Conservation (phyloP, 345 rosid genomes). For the Cardamine chenopodiifolia region DNA sequence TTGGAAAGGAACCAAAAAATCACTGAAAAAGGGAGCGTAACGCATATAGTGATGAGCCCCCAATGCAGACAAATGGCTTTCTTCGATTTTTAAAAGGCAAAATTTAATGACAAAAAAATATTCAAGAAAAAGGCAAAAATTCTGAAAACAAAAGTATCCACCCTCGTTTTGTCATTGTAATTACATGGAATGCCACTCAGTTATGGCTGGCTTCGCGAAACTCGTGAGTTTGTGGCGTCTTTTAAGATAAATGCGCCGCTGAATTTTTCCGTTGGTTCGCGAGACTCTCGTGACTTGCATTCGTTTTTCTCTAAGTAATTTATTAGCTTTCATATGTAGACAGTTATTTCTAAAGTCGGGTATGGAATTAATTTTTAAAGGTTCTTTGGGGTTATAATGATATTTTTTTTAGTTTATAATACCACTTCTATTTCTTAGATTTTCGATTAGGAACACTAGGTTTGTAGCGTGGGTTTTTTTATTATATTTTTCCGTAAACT, state of each 20-base stretch:
- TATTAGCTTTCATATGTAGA: slow-evolving; percentile 9
- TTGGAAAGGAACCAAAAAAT: not conserved
- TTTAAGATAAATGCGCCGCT: slow-evolving; percentile 35
- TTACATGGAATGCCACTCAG: slow-evolving; percentile 21
- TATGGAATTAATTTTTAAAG: not conserved
- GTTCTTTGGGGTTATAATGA: not conserved
- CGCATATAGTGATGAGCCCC: slow-evolving; percentile 28
- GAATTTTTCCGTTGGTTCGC: slow-evolving; percentile 18
- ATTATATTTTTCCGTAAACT: too few species aligned
- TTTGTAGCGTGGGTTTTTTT: too few species aligned
- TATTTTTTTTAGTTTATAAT: not conserved
- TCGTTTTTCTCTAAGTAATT: slow-evolving; percentile 1
- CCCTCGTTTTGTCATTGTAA: not conserved
- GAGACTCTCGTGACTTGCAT: slow-evolving; percentile 37
- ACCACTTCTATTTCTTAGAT: too few species aligned
- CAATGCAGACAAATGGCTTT: slow-evolving; percentile 36
- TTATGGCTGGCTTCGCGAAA: slow-evolving; percentile 30
- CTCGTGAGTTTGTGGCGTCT: slow-evolving; percentile 36
- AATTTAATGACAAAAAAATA: not conserved
- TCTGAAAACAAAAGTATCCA: not conserved
- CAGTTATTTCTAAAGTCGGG: not conserved
- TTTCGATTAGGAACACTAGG: too few species aligned
- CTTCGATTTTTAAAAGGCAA: not conserved
- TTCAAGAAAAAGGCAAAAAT: not conserved
- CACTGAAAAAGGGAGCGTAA: slow-evolving; percentile 15